Percentiles rank a stretch among this genome's conserved stretches.
Conservation (phyloP, 306 rosid species). For the Albizia julibrissin region DNA sequence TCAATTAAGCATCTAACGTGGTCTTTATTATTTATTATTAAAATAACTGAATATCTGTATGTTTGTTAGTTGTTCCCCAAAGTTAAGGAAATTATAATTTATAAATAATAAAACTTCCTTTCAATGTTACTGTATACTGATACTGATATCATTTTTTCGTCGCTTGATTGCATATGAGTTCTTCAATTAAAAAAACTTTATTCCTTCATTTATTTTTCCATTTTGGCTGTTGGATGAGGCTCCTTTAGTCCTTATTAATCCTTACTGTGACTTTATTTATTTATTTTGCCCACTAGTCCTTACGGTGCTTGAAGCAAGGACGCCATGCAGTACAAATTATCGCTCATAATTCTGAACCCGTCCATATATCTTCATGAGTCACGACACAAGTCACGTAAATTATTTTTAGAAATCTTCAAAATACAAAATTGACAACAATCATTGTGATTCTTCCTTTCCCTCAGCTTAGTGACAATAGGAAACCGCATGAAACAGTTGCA, state of each 20-base stretch:
- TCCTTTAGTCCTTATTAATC: not conserved
- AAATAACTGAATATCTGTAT: not conserved
- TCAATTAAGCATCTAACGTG: not conserved
- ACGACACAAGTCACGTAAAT: not conserved
- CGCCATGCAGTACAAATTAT: not conserved
- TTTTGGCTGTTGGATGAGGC: not conserved
- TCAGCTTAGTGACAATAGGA: not conserved
- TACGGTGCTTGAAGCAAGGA: not conserved
- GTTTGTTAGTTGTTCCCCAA: not conserved
- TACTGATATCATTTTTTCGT: not conserved
- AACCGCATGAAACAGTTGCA: not conserved
- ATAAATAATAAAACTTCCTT: not conserved
- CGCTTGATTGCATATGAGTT: not conserved
- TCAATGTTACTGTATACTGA: not conserved
- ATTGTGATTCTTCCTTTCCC: not conserved
- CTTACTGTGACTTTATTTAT: no score
- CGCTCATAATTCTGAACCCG: not conserved
- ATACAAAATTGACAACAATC: not conserved
- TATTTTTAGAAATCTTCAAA: not conserved
- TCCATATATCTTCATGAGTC: not conserved
- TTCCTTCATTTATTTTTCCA: not conserved
- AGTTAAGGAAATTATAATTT: not conserved
- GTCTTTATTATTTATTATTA: not conserved
- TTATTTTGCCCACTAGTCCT: no score
- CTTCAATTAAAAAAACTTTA: not conserved